These are phyloP conservation scores for Paramecium sonneborni DNA, from an alignment of 73 alveolate genomes.

Conservation along the genomic window DNA sequence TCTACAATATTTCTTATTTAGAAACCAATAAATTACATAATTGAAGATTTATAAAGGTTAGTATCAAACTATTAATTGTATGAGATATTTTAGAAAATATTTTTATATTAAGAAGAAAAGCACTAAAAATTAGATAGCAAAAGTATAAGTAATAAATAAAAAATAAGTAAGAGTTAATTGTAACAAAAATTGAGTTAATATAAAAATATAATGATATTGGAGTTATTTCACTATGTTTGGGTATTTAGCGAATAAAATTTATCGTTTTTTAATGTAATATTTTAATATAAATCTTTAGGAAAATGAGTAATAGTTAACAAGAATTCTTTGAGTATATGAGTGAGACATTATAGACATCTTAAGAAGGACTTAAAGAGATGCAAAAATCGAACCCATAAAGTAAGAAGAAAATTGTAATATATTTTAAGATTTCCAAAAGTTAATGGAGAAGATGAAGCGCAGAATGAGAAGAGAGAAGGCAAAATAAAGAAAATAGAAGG, in stretches of 20 bases:
- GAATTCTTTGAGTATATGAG: conserved; percentile 27
- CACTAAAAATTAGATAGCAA: too few species aligned
- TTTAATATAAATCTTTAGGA: conserved; percentile 19
- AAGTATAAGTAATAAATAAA: too few species aligned
- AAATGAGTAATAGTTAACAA: background rate
- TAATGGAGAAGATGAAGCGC: background rate
- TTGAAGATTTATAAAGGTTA: background rate
- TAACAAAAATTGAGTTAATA: background rate
- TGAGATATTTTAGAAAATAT: too few species aligned
- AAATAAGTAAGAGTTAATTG: background rate
- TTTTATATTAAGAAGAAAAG: too few species aligned
- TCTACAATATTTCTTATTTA: too few species aligned
- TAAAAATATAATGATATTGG: background rate
- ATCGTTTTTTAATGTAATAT: conserved; percentile 30
- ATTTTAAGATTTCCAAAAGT: background rate
- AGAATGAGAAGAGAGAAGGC: conserved; percentile 45
- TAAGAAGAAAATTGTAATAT: background rate
- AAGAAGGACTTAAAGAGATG: background rate
- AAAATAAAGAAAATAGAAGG: conserved; percentile 24
- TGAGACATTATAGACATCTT: conserved; percentile 11
- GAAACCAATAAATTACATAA: background rate
- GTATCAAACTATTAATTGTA: background rate
- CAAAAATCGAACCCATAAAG: background rate
- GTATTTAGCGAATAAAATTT: conserved; percentile 7
- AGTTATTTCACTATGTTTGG: conserved; percentile 19